phyloP scores from a whole-genome alignment of 2,329 filamentous ascomycete genomes.

The Fusarium sp. region DNA sequence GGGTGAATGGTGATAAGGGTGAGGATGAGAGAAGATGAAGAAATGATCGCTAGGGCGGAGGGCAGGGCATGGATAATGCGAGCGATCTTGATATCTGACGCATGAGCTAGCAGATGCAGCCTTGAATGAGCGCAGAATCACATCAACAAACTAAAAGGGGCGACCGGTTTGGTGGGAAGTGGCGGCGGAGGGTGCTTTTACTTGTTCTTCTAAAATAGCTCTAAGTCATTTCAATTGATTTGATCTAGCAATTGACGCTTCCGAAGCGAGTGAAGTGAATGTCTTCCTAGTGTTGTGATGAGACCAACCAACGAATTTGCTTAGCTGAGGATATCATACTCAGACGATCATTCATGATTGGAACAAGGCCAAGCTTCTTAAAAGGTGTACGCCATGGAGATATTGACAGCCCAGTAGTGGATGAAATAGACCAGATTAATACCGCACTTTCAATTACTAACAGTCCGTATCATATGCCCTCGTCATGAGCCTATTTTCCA shows the following conservation, averaged over 20 bases:
- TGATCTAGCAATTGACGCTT: slow-evolving; percentile 13
- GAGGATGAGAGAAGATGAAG: slow-evolving; percentile 4
- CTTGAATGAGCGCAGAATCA: slow-evolving; percentile 14
- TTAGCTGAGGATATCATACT: background rate
- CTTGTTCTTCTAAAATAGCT: slow-evolving; percentile 29
- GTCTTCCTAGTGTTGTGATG: too few relatives aligned
- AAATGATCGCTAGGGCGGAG: slow-evolving; percentile 37
- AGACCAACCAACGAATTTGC: background rate
- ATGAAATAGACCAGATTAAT: too few relatives aligned
- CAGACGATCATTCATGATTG: background rate
- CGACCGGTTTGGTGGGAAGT: slow-evolving; percentile 54
- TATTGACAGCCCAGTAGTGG: background rate
- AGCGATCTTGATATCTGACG: slow-evolving; percentile 26
- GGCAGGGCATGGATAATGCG: slow-evolving; percentile 34
- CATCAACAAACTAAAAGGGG: slow-evolving; percentile 49
- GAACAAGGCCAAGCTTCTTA: background rate
- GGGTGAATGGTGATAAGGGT: background rate
- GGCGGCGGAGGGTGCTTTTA: slow-evolving; percentile 53
- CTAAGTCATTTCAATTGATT: slow-evolving; percentile 23
- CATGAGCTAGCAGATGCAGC: slow-evolving; percentile 4
- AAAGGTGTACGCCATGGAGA: background rate
- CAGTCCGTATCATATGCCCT: too few relatives aligned
- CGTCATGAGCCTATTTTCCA: background rate
- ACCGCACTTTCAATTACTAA: too few relatives aligned
- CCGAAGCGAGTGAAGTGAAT: background rate